A percentile compares a stretch with the other conserved stretches of the same genome.
phyloP scores from a whole-genome alignment of 345 rosid genomes.

The Salix arbutifolia region DNA sequence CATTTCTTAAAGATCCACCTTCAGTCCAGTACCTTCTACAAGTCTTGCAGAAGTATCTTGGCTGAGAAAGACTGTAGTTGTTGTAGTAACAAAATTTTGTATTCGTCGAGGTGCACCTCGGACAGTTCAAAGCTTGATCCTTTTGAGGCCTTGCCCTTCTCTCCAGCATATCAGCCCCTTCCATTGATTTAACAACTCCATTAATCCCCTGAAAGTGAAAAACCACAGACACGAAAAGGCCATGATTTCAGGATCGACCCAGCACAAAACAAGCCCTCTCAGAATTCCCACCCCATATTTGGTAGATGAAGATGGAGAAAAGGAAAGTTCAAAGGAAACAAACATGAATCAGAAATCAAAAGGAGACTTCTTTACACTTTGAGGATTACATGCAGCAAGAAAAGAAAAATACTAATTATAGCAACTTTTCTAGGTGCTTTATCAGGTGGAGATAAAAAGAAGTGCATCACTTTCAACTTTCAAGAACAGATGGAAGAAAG shows the following conservation, averaged over 20 bases:
- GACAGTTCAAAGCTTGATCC: conserved; percentile 47
- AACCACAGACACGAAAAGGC: conserved; percentile 8
- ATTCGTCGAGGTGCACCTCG: conserved; percentile 49
- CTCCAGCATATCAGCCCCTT: conserved; percentile 21
- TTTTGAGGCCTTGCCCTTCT: conserved; percentile 37
- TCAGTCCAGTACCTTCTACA: conserved; percentile 63
- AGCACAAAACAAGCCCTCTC: neutral
- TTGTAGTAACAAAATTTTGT: conserved; percentile 61
- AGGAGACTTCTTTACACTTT: conserved; percentile 15
- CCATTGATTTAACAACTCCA: conserved; percentile 34
- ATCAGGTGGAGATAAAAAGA: conserved; percentile 12
- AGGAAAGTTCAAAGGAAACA: conserved; percentile 12
- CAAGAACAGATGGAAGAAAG: conserved; percentile 17
- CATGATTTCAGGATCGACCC: conserved; percentile 27
- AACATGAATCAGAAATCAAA: conserved; percentile 22
- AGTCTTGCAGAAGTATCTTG: conserved; percentile 55
- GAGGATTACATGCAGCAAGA: conserved; percentile 23
- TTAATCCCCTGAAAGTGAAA: conserved; percentile 30
- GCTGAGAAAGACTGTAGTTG: conserved; percentile 58
- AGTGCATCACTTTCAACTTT: conserved; percentile 14
- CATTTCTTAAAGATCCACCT: conserved; percentile 56
- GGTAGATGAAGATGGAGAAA: neutral
- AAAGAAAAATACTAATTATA: conserved; percentile 3
- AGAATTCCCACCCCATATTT: neutral
- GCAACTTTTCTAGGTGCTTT: conserved; percentile 18